Conservation (phyloP, 495 filamentous ascomycete species). For the Aspergillus nidulans region DNA sequence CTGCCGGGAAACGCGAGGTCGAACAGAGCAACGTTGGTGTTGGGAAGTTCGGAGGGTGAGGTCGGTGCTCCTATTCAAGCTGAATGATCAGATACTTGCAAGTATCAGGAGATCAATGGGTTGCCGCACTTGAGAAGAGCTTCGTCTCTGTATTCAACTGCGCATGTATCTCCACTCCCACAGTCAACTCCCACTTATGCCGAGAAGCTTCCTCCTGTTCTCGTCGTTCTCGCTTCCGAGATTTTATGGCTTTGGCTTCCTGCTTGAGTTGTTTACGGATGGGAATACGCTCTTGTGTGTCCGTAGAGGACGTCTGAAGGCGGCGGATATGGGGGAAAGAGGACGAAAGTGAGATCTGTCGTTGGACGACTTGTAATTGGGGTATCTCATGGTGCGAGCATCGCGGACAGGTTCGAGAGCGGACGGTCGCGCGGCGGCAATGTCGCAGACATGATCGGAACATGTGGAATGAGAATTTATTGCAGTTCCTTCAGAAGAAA, state of each 20-base stretch:
- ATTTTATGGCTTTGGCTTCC: slow-evolving; percentile 52
- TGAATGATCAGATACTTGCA: not conserved
- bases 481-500: not conserved
- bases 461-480: slow-evolving; percentile 20
- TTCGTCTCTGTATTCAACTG: slow-evolving; percentile 84
- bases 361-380: not conserved
- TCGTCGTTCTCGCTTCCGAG: slow-evolving; percentile 33
- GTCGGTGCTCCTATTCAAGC: slow-evolving; percentile 54
- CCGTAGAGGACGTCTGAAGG: slow-evolving; percentile 22
- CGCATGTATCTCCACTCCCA: slow-evolving; percentile 96
- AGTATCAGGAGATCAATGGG: not conserved
- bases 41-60: slow-evolving; percentile 64
- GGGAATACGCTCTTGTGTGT: slow-evolving; percentile 40
- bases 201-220: slow-evolving; percentile 34
- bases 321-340: slow-evolving; percentile 17
- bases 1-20: slow-evolving; percentile 86
- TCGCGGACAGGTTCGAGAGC: slow-evolving; percentile 23
- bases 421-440: slow-evolving; percentile 25
- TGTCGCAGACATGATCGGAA: slow-evolving; percentile 33
- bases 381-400: slow-evolving; percentile 6
- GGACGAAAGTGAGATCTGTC: not conserved
- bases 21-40: slow-evolving; percentile 81
- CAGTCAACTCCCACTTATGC: slow-evolving; percentile 77
- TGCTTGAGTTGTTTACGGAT: slow-evolving; percentile 74
- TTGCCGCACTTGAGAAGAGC: slow-evolving; percentile 66